Base-by-base conservation (phyloP, 768 basidiomycete species). In the Mrakia blollopis region DNA sequence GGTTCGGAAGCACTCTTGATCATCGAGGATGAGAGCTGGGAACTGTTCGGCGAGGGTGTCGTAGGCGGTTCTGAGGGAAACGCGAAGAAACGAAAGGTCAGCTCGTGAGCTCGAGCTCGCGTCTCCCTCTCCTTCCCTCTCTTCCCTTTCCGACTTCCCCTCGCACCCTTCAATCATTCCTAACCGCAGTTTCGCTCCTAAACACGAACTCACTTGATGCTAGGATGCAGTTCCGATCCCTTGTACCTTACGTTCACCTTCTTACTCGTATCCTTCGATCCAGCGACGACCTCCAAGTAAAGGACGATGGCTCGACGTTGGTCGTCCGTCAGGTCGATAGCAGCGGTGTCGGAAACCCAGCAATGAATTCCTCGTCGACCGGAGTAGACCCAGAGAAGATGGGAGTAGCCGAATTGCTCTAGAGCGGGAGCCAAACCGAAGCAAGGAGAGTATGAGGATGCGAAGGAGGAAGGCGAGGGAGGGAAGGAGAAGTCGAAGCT, bases 281-380 rank as follows among this genome's bases (percentile, higher is more conserved):
- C 90, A 78, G 90, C 89, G 68, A 96, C 85, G 21, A 98, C 90
- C 41, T 92, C 92, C 80, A 98, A 84, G 85, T 90, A 97, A 23
- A 87, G 88, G n/a, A 98, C 92, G 71, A 99, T 85, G 0, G 93
- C 88, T 82, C 88, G 90, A 35, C 97, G 87, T 83, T 96, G 90
- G 74, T 96, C 93, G 81, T 99, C 97, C 14, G 92, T 95, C 68
- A 98, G 86, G 74, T 88, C 89, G 86, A 98, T 88, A 2, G 96
- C 97, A 75, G 91, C 88, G 50, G 87, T 85, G 83, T 99, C 97
- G 3, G 92, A 93, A 79, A 99, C 89, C 97, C 97, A 99, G 83
- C 94, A 87, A 86, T 99, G 97, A 80, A 99, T 99, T 73, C 97
- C 97, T 84, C 97, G 91, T 50, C 97, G 91, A 76, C 97, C 97